Conservation (phyloP, 2,329 filamentous ascomycete genomes). For the Samsoniella hepiali region DNA sequence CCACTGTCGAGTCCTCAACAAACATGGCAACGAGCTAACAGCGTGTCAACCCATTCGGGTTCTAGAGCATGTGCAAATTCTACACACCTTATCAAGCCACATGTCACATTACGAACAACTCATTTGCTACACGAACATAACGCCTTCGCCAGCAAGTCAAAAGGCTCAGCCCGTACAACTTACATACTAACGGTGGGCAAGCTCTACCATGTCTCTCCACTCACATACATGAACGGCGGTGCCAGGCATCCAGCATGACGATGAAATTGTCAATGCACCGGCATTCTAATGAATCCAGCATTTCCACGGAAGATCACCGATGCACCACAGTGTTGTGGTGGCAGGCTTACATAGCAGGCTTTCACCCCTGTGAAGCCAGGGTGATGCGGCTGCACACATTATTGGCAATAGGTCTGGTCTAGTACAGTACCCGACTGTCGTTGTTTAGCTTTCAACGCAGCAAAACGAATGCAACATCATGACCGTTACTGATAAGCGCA, state of each 20-base stretch:
- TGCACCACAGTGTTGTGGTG: neutral
- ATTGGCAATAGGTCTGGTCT: too few relatives aligned
- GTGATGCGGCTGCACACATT: neutral
- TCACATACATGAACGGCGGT: constrained; percentile 5
- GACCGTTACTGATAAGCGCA: neutral
- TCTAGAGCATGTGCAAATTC: neutral
- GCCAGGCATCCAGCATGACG: neutral
- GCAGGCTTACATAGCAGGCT: neutral
- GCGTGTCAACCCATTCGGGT: neutral
- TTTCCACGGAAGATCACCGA: neutral
- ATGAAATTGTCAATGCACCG: neutral
- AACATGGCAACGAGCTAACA: neutral
- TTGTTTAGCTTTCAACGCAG: neutral
- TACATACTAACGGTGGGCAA: neutral
- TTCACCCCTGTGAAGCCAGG: neutral
- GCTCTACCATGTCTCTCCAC: neutral
- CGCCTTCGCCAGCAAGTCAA: neutral
- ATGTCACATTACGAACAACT: neutral
- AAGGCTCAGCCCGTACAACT: neutral
- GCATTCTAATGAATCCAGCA: neutral
- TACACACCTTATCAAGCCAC: neutral
- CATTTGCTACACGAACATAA: too few relatives aligned
- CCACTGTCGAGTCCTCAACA: neutral
- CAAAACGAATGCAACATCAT: neutral
- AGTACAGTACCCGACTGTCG: neutral